Percentiles rank a stretch among this genome's conserved stretches.
phyloP scores from a whole-genome alignment of 1,139 yeast species.

The Protomyces arabidopsidicola region DNA sequence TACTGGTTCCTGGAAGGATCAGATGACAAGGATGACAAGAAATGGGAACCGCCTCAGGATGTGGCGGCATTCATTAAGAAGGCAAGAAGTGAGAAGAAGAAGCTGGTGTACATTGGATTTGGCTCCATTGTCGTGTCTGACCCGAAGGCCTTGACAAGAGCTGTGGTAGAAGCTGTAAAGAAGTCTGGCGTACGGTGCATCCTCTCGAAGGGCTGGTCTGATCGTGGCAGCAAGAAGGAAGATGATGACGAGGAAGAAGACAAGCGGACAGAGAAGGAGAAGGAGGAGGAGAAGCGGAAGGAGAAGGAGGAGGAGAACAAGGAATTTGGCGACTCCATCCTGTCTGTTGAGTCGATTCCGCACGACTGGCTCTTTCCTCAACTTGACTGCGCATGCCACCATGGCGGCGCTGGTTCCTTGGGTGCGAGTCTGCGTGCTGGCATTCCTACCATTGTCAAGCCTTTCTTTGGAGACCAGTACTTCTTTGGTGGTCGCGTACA shows the following conservation, averaged over 20 bases:
- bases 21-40: conserved; percentile 41
- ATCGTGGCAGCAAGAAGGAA: conserved; percentile 43
- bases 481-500: conserved; percentile 83
- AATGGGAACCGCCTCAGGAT: conserved; percentile 60
- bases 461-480: conserved; percentile 94
- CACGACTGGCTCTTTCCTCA: conserved; percentile 92
- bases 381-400: conserved; percentile 92
- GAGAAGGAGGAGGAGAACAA: conserved; percentile 39
- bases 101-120: conserved; percentile 84
- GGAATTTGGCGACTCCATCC: conserved; percentile 64
- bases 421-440: conserved; percentile 89
- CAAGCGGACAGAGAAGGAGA: conserved; percentile 32
- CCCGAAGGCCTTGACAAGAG: conserved; percentile 69
- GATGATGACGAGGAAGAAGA: conserved; percentile 30
- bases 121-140: conserved; percentile 90
- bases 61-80: conserved; percentile 56
- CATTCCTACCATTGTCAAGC: conserved; percentile 81
- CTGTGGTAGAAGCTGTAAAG: conserved; percentile 71
- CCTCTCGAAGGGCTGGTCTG: conserved; percentile 93
- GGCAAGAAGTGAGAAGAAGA: conserved; percentile 59
- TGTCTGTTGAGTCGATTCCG: conserved; percentile 67
- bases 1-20: conserved; percentile 84
- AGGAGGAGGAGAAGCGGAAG: background rate
- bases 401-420: conserved; percentile 96
- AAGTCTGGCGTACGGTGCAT: conserved; percentile 81